Base-by-base conservation (phyloP, 768 basidiomycete genomes). In the Hypsizygus marmoreus region DNA sequence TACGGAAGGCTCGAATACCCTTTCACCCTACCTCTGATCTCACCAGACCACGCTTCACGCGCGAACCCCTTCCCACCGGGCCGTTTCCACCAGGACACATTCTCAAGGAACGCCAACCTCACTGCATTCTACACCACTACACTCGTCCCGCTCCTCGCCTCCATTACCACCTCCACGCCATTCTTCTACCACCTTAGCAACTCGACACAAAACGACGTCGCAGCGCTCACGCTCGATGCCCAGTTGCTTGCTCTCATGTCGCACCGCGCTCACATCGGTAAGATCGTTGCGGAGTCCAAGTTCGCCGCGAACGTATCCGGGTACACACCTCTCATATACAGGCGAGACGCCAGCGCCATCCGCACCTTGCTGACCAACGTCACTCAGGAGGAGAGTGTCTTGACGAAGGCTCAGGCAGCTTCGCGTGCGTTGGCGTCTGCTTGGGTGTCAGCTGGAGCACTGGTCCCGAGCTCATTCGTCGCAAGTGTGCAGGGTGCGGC, bases 1-100 rank as follows among this genome's bases (percentile, higher is more conserved):
- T 54, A 54, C 25, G 53, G 53, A 9, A 31, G 31, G 34, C 24
- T 54, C 28, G 53, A 54, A 30, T 54, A 43, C 40, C 48, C 53
- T 2, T 54, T 54, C 19, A 50, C 48, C 0, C 43, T 54, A 6
- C 49, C 53, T 8, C 9, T n/a, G 17, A 14, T 47, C 14, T 3
- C 29, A 1, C 52, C 49, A n/a, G 53, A 54, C 20, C 20, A 12
- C 14, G 36, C 40, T 3, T 47, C 53, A 4, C 4, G 33, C 3
- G 6, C 12, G 4, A 50, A 33, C 6, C 30, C 28, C 2, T 54
- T 50, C 32, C 43, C 40, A 17, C 30, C 38, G 34, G 53, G 53
- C 11, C 25, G 16, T 10, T 54, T 50, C 16, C 53, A 54, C 41
- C 52, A 49, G 34, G 52, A 53, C 28, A 49, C 43, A 8, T 49